Evolutionary conservation across 371 early-diverging fungal species (phyloP), one percentile per base, ranked within the genome.

Genomic region (Mortierella sp.): DNA sequence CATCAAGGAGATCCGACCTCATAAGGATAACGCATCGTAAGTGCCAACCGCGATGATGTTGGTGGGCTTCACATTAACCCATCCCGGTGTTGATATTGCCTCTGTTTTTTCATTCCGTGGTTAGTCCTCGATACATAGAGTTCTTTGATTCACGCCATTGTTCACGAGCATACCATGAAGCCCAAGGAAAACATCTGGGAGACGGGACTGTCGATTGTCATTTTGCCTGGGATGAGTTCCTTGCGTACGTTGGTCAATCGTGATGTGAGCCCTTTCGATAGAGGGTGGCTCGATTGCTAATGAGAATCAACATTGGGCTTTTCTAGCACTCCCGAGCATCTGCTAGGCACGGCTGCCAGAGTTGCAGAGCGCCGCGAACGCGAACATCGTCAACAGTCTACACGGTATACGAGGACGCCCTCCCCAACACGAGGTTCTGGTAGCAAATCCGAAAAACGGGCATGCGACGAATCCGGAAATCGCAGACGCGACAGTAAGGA

Each of bases 131-230:
- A 19, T 57, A 66, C 23, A 43, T 79, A 2, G 80, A 79, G 41
- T 79, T 58, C 34, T 79, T 43, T 58, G 80, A 79, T 21, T 49
- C 62, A 13, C 79, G 80, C 16, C 54, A 52, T 23, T 70, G 79
- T 21, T 62, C 57, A 9, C 47, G 48, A 14, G 80, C 80, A 0
- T 64, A 63, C 27, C 45, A 61, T 24, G 62, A 54, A 14, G 60
- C 67, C 1, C 57, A 79, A n/a, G 61, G 55, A 2, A 43, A 55
- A 7, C 45, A 39, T 13, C 62, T 66, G 21, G 47, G 26, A 13
- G 58, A 48, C 14, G 72, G 67, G 5, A 42, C 38, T 21, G 49
- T 72, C 14, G 67, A 66, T 26, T 52, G 60, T 26, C 41, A 58
- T 23, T 67, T 54, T 62, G 67, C 61, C 2, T 72, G 72, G 72